A percentile compares a stretch with the other conserved stretches of the same genome.
phyloP scores from a whole-genome alignment of 2,329 filamentous ascomycete genomes.

The Hypoxylon sp. region DNA sequence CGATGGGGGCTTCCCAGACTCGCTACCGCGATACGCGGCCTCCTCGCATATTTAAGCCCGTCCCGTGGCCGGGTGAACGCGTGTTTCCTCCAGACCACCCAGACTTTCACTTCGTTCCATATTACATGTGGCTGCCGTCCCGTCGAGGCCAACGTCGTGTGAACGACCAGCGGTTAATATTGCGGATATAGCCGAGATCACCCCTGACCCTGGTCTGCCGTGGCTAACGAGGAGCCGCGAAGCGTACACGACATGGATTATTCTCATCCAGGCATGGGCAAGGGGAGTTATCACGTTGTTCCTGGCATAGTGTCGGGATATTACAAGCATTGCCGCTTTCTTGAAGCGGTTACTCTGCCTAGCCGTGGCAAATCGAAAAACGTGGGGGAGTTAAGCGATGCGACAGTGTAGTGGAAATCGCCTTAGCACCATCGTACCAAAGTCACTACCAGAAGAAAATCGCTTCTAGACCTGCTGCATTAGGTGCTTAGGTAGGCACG shows the following conservation, averaged over 20 bases:
- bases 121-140: conserved; percentile 30
- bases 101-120: conserved; percentile 11
- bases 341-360: conserved; percentile 9
- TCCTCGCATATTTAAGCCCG: conserved; percentile 35
- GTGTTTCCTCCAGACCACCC: conserved; percentile 2
- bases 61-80: conserved; percentile 16
- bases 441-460: not conserved
- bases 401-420: not conserved
- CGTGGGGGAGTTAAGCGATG: conserved; percentile 14
- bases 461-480: conserved; percentile 1
- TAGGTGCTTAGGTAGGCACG: not conserved
- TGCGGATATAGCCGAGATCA: conserved; percentile 41
- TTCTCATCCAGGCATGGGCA: conserved; percentile 16
- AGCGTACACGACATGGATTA: conserved; percentile 6
- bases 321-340: conserved; percentile 15
- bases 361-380: conserved; percentile 3
- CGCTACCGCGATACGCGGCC: conserved; percentile 15
- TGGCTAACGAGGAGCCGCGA: conserved; percentile 23
- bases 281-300: conserved; percentile 28
- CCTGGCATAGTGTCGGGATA: conserved; percentile 21
- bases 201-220: conserved; percentile 20
- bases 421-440: not conserved
- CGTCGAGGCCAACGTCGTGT: conserved; percentile 24
- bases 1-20: conserved; percentile 6
- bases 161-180: conserved; percentile 39